A percentile compares a stretch with the other conserved stretches of the same genome.
Conservation (phyloP, 257 asterid species). For the Fraxinus anomala region DNA sequence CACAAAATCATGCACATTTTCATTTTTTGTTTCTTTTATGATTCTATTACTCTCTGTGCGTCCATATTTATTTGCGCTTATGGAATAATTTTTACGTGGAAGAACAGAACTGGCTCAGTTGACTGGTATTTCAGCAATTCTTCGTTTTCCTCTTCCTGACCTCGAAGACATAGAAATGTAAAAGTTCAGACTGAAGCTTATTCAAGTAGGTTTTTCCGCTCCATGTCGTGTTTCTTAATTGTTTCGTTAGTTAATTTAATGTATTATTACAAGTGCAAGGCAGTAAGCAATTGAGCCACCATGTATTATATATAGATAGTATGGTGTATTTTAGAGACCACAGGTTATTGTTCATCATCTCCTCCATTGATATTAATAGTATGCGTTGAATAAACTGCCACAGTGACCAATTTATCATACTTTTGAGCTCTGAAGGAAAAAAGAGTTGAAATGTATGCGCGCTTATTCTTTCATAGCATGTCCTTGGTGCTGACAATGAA, state of each 20-base stretch:
- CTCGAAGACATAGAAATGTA: slow-evolving; percentile 95
- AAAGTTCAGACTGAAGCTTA: slow-evolving; percentile 10
- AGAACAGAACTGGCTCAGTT: slow-evolving; percentile 75
- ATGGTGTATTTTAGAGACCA: not conserved
- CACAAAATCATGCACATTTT: not conserved
- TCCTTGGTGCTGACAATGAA: not conserved
- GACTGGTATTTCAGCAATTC: slow-evolving; percentile 90
- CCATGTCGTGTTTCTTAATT: not conserved
- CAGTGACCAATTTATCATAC: not conserved
- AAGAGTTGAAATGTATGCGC: not conserved
- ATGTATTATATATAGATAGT: not conserved
- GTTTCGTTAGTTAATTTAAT: not conserved
- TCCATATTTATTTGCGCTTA: not conserved
- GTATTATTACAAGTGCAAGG: not conserved
- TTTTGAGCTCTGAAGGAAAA: not conserved
- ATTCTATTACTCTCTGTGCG: not conserved
- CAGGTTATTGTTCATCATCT: not conserved
- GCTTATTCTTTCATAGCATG: not conserved
- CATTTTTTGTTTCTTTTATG: not conserved
- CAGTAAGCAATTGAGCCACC: not conserved
- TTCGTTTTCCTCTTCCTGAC: slow-evolving; percentile 93
- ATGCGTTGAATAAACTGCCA: not conserved
- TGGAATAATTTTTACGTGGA: slow-evolving; percentile 15
- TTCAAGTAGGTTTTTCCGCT: not conserved
- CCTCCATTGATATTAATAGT: not conserved